phyloP scores from a whole-genome alignment of 345 rosid genomes.

The Aethionema arabicum region DNA sequence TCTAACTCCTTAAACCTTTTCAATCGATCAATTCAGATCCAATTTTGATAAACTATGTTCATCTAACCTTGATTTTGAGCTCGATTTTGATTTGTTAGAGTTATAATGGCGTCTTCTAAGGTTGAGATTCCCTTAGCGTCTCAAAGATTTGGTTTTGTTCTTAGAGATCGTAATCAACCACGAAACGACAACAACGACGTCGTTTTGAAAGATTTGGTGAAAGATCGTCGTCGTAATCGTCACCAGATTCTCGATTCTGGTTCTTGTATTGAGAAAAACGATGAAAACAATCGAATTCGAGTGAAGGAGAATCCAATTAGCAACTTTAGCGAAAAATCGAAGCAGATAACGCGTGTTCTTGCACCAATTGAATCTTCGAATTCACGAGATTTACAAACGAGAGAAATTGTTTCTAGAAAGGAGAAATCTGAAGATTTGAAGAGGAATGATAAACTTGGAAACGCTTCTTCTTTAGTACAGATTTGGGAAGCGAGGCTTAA shows the following conservation, averaged over 20 bases:
- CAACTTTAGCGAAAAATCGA: background rate
- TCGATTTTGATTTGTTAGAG: background rate
- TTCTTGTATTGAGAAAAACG: slow-evolving; percentile 28
- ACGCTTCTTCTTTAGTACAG: slow-evolving; percentile 85
- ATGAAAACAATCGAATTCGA: slow-evolving; percentile 20
- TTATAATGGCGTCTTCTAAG: slow-evolving; percentile 70
- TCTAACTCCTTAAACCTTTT: slow-evolving; percentile 4
- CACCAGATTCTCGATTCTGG: slow-evolving; percentile 10
- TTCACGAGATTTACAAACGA: background rate
- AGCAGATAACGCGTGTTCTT: background rate
- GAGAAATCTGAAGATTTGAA: slow-evolving; percentile 13
- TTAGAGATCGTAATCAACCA: slow-evolving; percentile 54
- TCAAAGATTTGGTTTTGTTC: slow-evolving; percentile 52
- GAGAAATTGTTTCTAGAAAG: background rate
- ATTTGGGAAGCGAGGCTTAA: slow-evolving; percentile 84
- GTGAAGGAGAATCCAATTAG: slow-evolving; percentile 18
- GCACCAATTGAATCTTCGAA: background rate
- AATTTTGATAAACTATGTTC: slow-evolving; percentile 7
- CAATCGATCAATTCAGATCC: background rate
- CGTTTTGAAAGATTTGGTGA: slow-evolving; percentile 46
- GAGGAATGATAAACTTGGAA: slow-evolving; percentile 33
- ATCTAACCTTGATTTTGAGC: background rate
- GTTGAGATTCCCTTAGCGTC: slow-evolving; percentile 58
- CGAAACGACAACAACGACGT: slow-evolving; percentile 16
- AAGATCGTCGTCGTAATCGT: slow-evolving; percentile 38